Evolutionary conservation across 1,284 basidiomycete species (phyloP).

Genomic region (Blastosporella zonata): DNA sequence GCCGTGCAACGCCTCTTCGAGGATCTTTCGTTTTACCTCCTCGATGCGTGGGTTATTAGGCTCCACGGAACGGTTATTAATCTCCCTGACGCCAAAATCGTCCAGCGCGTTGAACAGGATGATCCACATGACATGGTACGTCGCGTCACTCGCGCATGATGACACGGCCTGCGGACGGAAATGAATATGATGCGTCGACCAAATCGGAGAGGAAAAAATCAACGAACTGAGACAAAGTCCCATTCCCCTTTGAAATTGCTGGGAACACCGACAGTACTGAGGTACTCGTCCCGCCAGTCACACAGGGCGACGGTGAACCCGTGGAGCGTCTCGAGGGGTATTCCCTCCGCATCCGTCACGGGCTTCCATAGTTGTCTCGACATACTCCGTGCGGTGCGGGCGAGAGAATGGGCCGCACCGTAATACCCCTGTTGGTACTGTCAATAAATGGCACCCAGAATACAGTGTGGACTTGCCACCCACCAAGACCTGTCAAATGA

Average conservation of each 20-base stretch:
- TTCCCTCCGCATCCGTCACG: constrained; percentile 68
- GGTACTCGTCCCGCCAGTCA: constrained; percentile 75
- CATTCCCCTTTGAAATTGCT: constrained; percentile 79
- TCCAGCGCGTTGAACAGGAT: constrained; percentile 75
- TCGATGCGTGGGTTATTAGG: constrained; percentile 54
- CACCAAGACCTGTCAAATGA: constrained; percentile 15
- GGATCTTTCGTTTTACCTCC: constrained; percentile 62
- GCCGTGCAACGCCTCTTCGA: constrained; percentile 79
- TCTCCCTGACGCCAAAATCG: constrained; percentile 79
- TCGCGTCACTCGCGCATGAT: constrained; percentile 80
- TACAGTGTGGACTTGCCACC: constrained; percentile 4
- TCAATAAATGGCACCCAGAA: constrained; percentile 6
- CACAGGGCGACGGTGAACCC: constrained; percentile 59
- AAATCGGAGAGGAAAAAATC: constrained; percentile 4
- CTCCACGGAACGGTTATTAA: constrained; percentile 42
- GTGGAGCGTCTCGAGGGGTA: constrained; percentile 63
- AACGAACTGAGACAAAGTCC: constrained; percentile 84
- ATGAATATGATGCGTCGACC: background rate
- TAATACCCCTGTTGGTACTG: constrained; percentile 63
- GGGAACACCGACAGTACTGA: constrained; percentile 81
- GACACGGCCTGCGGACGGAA: constrained; percentile 35
- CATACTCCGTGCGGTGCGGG: constrained; percentile 75
- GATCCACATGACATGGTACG: constrained; percentile 90
- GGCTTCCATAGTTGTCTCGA: constrained; percentile 79
- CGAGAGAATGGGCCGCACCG: constrained; percentile 75